phyloP scores from a whole-genome alignment of 2,329 filamentous ascomycete genomes.

The Colletotrichum sp. region DNA sequence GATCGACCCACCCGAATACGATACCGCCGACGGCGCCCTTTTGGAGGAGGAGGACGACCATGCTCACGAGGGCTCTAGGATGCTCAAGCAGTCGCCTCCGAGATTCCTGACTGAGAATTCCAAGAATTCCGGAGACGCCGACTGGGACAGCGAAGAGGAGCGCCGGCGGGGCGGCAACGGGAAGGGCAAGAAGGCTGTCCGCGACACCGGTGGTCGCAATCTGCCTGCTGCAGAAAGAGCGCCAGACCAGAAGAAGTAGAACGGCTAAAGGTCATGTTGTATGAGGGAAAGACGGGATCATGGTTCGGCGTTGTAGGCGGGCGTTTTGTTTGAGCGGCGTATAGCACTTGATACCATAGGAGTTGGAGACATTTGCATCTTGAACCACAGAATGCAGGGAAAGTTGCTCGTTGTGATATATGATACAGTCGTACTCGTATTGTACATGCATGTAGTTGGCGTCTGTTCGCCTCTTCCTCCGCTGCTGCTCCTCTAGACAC shows the following conservation, averaged over 20 bases:
- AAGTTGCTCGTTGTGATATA: constrained; percentile 28
- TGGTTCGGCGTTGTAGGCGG: not conserved
- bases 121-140: constrained; percentile 32
- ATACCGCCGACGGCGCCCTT: constrained; percentile 73
- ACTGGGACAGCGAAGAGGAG: constrained; percentile 54
- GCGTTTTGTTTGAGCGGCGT: constrained; percentile 13
- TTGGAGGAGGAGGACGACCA: constrained; percentile 61
- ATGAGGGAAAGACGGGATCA: not conserved
- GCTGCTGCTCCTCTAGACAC: constrained; percentile 55
- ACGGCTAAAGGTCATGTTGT: not conserved
- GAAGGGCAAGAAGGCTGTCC: constrained; percentile 49
- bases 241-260: constrained; percentile 30
- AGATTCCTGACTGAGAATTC: constrained; percentile 28
- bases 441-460: constrained; percentile 35
- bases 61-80: constrained; percentile 60
- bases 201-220: constrained; percentile 56
- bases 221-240: constrained; percentile 60
- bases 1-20: constrained; percentile 80
- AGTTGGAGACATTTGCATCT: constrained; percentile 15
- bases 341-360: constrained; percentile 20
- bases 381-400: constrained; percentile 7
- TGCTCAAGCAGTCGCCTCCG: constrained; percentile 51
- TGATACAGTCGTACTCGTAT: constrained; percentile 39
- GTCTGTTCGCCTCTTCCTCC: not conserved
- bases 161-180: constrained; percentile 41